Base-by-base conservation (phyloP, 176 grass and related monocot species). In the Eremochloa ophiuroides region DNA sequence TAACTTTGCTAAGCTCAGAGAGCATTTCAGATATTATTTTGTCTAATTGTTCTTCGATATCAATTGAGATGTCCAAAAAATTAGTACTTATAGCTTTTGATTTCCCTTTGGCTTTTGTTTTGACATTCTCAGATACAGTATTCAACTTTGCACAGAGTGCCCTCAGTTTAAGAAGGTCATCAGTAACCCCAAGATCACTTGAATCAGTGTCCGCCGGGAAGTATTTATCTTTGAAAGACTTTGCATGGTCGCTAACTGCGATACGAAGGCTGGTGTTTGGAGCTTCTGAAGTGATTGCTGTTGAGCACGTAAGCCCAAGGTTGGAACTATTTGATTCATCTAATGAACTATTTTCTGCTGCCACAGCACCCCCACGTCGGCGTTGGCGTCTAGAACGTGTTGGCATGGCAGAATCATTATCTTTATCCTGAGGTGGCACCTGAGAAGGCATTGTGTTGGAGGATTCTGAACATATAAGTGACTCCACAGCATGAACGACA, bases 401-500 rank as follows among this genome's bases (percentile, higher is more conserved):
- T 2, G 88, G 80, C 69, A 58, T 81, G 40, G 75, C 78, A 66
- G 82, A 74, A 71, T 94, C 80, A 28, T 66, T 59, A 46, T 90
- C 80, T 10, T 76, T 92, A 75, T 92, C 92, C 23, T 64, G 73
- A 28, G 18, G 41, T 25, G 77, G 53, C 20, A 73, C 29, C 29
- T 87, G 87, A 85, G 89, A 82, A 88, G 82, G 85, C 59, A 83
- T 35, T 10, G 63, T 28, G 63, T 48, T 86, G 5, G 83, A 92
- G 27, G 87, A 64, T 48, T 94, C 94, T 17, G 83, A 20, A 20
- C 84, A 88, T 82, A 94, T 87, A 65, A 97, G 85, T 47, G 74
- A 77, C 62, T 97, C 95, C 40, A 97, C 88, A 41, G 95, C 92
- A 89, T 97, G 88, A 60, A 97, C 87, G 66, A 97, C 92, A 37